Conservation (phyloP, 768 basidiomycete species). For the Trichaptum fuscoviolaceum region DNA sequence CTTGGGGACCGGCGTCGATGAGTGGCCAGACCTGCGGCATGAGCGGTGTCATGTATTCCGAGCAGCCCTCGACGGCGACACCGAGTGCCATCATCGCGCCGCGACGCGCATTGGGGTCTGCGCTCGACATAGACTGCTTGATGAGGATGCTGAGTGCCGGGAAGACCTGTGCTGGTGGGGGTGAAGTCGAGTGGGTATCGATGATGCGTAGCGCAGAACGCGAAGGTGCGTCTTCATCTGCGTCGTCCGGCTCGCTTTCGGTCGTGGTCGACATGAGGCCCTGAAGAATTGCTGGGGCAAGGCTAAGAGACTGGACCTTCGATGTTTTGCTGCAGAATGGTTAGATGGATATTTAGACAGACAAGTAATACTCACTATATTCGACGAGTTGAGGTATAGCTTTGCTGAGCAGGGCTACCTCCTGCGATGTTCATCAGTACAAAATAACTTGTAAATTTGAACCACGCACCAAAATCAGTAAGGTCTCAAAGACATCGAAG, state of each 20-base stretch:
- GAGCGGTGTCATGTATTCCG: conserved; percentile 93
- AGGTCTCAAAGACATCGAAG: conserved; percentile 94
- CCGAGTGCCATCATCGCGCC: conserved; percentile 95
- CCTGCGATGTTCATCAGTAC: conserved; percentile 40
- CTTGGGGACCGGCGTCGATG: conserved; percentile 82
- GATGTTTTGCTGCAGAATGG: conserved; percentile 75
- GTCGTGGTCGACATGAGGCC: conserved; percentile 92
- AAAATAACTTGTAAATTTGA: conserved; percentile 2
- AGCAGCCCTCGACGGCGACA: conserved; percentile 94
- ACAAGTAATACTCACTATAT: conserved; percentile 59
- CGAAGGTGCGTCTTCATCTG: conserved; percentile 89
- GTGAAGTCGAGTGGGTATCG: conserved; percentile 84
- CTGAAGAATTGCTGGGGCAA: conserved; percentile 82
- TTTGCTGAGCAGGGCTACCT: conserved; percentile 88
- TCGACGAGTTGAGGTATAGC: conserved; percentile 83
- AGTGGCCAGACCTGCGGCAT: conserved; percentile 92
- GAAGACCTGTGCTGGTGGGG: conserved; percentile 96
- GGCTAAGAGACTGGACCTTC: conserved; percentile 80
- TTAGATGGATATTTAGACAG: conserved; percentile 4
- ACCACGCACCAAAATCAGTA: conserved; percentile 76
- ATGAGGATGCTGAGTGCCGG: conserved; percentile 82
- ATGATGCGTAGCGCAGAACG: conserved; percentile 94
- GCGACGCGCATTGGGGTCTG: conserved; percentile 75
- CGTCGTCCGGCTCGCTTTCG: conserved; percentile 89
- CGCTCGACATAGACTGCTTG: conserved; percentile 76